Conservation (phyloP, 2,329 filamentous ascomycete genomes). For the Microcera coccophila region DNA sequence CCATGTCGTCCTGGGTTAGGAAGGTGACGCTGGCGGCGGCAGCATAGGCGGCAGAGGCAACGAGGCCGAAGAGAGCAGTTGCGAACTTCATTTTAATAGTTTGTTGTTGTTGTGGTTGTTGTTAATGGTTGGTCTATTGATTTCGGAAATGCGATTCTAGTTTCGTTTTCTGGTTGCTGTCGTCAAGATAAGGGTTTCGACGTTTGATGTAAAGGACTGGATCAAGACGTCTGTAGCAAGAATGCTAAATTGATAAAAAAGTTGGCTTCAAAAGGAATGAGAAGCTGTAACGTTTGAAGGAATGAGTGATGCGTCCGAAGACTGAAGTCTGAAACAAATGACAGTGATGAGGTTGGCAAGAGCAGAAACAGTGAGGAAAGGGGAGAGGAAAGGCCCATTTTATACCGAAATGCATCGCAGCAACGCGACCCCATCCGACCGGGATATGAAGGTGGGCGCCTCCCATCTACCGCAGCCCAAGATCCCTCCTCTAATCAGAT, state of each 20-base stretch:
- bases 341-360: constrained; percentile 19
- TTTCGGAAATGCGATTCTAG: constrained; percentile 8
- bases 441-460: neutral
- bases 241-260: constrained; percentile 16
- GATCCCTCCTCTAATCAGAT: neutral
- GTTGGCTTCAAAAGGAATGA: constrained; percentile 32
- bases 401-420: constrained; percentile 22
- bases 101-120: constrained; percentile 13
- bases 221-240: constrained; percentile 13
- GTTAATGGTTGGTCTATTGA: constrained; percentile 9
- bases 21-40: constrained; percentile 53
- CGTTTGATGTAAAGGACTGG: constrained; percentile 24
- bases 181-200: constrained; percentile 27
- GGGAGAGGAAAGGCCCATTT: constrained; percentile 24
- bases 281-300: constrained; percentile 22
- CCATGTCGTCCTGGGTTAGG: constrained; percentile 51
- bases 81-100: constrained; percentile 54
- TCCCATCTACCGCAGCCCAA: neutral
- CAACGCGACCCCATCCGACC: neutral
- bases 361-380: constrained; percentile 12
- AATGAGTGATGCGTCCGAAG: constrained; percentile 30
- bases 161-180: constrained; percentile 13
- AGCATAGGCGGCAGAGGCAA: constrained; percentile 41
- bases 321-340: constrained; percentile 24
- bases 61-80: constrained; percentile 41